A percentile compares a stretch with the other conserved stretches of the same genome.
These are phyloP conservation scores for Microdochium nivale DNA, from an alignment of 2,329 filamentous ascomycete species.

Conservation along the genomic window DNA sequence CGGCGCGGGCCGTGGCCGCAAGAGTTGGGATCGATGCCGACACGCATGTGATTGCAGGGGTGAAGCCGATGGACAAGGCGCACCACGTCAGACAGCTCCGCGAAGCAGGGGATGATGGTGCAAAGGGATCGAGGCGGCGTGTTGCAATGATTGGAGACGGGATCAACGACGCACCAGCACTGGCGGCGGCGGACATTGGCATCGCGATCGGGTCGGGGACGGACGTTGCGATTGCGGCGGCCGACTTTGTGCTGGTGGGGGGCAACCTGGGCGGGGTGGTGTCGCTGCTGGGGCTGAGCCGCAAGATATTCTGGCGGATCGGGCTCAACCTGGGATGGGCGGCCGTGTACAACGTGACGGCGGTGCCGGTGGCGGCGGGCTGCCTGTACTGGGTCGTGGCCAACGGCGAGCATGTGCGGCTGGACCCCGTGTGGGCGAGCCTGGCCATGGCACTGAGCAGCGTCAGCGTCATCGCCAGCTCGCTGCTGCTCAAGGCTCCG, in stretches of 20 bases:
- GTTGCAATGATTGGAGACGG: slow-evolving; percentile 86
- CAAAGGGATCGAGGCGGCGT: slow-evolving; percentile 27
- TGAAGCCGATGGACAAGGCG: slow-evolving; percentile 77
- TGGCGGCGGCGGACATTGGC: slow-evolving; percentile 72
- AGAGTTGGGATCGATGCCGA: slow-evolving; percentile 61
- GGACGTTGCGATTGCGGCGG: slow-evolving; percentile 74
- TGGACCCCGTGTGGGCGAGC: slow-evolving; percentile 79
- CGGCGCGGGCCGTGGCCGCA: slow-evolving; percentile 68
- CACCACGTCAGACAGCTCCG: slow-evolving; percentile 55
- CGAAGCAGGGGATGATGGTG: slow-evolving; percentile 9
- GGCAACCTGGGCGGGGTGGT: slow-evolving; percentile 62
- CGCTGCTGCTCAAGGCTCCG: not conserved
- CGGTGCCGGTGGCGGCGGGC: slow-evolving; percentile 74
- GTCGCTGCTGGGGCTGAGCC: slow-evolving; percentile 63
- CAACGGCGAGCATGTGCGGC: slow-evolving; percentile 44
- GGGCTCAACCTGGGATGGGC: slow-evolving; percentile 85
- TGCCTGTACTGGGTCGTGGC: slow-evolving; percentile 54
- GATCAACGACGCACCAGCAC: slow-evolving; percentile 80
- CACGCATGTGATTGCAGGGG: slow-evolving; percentile 74
- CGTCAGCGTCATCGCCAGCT: slow-evolving; percentile 75
- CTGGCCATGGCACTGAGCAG: slow-evolving; percentile 90
- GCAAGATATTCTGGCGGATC: slow-evolving; percentile 66
- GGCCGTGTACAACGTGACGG: slow-evolving; percentile 68
- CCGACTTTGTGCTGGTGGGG: slow-evolving; percentile 74
- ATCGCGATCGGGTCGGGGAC: slow-evolving; percentile 78